Percentiles rank a stretch among this genome's conserved stretches.
Evolutionary conservation across 148 eudicot genomes (phyloP).

Genomic region (Polygonum maritimum): DNA sequence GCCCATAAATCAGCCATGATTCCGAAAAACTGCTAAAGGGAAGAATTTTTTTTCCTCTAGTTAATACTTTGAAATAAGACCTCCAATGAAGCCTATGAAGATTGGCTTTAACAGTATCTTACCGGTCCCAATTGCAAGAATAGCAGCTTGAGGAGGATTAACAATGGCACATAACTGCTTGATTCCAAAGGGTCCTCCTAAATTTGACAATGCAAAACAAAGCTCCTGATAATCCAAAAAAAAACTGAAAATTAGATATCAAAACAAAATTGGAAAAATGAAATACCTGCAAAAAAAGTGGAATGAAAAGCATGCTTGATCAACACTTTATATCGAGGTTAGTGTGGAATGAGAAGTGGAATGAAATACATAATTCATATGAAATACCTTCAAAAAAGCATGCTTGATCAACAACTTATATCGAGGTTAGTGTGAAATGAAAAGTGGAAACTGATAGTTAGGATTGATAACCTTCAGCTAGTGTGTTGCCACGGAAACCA

Average conservation of each 20-base stretch:
- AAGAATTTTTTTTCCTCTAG: no score
- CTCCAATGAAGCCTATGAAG: neutral
- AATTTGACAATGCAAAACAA: slow-evolving; percentile 84
- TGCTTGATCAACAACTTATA: slow-evolving; percentile 9
- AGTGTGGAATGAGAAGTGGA: no score
- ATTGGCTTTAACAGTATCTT: slow-evolving; percentile 13
- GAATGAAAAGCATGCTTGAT: no score
- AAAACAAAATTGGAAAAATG: no score
- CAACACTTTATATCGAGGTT: no score
- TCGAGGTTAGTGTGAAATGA: neutral
- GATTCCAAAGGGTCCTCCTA: slow-evolving; percentile 95
- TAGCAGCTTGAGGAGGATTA: slow-evolving; percentile 94
- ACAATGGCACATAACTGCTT: slow-evolving; percentile 94
- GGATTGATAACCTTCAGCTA: slow-evolving; percentile 64
- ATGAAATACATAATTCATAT: no score
- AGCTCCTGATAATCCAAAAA: no score
- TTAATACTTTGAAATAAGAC: no score
- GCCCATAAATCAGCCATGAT: no score
- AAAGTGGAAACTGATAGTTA: neutral
- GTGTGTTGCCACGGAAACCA: slow-evolving; percentile 76
- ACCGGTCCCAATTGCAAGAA: slow-evolving; percentile 93
- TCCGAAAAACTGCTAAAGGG: no score
- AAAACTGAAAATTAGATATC: no score
- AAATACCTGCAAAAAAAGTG: no score
- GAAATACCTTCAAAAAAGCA: slow-evolving; percentile 49